Base-by-base conservation (phyloP, 345 rosid species). In the Aurinia saxatilis region DNA sequence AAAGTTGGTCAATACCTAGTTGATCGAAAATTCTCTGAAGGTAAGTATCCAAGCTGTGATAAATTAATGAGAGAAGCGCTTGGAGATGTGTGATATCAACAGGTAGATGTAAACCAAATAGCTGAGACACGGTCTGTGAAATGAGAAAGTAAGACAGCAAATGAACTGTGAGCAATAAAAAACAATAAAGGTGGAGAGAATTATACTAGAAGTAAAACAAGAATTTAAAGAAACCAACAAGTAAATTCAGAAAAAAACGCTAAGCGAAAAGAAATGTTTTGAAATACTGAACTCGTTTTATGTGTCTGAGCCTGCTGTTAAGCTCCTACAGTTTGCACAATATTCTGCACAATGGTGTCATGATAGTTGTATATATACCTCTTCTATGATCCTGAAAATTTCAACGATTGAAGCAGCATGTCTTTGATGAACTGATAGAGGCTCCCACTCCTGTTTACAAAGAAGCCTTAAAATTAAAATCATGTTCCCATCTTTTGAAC, bases 311-410 rank as follows among this genome's bases (percentile, higher is more conserved):
- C 21, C 48, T 44, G 39, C 34, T 60, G 13, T 25, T 31, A 69
- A 45, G 50, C 49, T 62, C 49, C 53, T 13, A 39, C 34, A 41
- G 50, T 48, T 16, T 16, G 57, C 30, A 50, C 48, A 40, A 31
- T 56, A 35, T 40, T 63, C 58, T 13, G 13, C 19, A 16, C 17
- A 57, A 41, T 42, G 27, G 35, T 50, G 49, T 57, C 50, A 65
- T 35, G 42, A 38, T 25, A 50, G 33, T 41, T 45, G 34, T 31
- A 37, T 10, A 41, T 63, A 40, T 79, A 93, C 99, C 99, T 93
- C 97, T 76, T 93, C 99, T 49, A 93, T 73, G 16, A 93, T 93
- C 81, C 99, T 87, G 64, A 93, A 93, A 71, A 93, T 90, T 82
- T 93, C 99, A 55, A 93, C 78, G 59, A 85, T 73, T 25, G 99